phyloP scores from a whole-genome alignment of 1,139 yeast species.

The Saccharomyces pastorianus region DNA sequence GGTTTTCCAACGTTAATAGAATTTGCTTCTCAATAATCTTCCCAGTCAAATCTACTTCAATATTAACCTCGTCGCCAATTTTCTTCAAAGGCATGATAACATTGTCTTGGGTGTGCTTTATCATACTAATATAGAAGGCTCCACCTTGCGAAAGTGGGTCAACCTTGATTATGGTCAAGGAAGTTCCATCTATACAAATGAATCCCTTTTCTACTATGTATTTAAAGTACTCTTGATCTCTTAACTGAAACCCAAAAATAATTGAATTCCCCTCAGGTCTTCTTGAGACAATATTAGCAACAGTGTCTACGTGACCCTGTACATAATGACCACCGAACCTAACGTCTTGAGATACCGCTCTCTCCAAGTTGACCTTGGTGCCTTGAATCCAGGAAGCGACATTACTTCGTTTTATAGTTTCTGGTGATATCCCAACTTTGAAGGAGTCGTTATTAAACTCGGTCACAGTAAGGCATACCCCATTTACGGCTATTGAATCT shows the following conservation, averaged over 20 bases:
- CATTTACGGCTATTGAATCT: constrained; percentile 85
- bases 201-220: constrained; percentile 92
- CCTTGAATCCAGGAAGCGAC: constrained; percentile 49
- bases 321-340: constrained; percentile 96
- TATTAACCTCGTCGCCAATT: constrained; percentile 62
- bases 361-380: constrained; percentile 70
- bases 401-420: constrained; percentile 76
- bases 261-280: constrained; percentile 71
- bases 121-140: constrained; percentile 80
- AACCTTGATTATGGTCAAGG: constrained; percentile 81
- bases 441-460: constrained; percentile 54
- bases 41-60: constrained; percentile 92
- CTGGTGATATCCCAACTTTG: constrained; percentile 91
- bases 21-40: constrained; percentile 86
- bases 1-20: constrained; percentile 45
- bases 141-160: constrained; percentile 39
- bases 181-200: constrained; percentile 85
- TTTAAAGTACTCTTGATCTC: constrained; percentile 52
- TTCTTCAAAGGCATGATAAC: constrained; percentile 64
- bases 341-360: constrained; percentile 75
- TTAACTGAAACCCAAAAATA: constrained; percentile 61
- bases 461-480: constrained; percentile 89
- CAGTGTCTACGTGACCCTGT: constrained; percentile 94
- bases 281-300: constrained; percentile 54
- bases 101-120: constrained; percentile 79